Conservation (phyloP, 805 yeast genomes). For the Komagataella populi region DNA sequence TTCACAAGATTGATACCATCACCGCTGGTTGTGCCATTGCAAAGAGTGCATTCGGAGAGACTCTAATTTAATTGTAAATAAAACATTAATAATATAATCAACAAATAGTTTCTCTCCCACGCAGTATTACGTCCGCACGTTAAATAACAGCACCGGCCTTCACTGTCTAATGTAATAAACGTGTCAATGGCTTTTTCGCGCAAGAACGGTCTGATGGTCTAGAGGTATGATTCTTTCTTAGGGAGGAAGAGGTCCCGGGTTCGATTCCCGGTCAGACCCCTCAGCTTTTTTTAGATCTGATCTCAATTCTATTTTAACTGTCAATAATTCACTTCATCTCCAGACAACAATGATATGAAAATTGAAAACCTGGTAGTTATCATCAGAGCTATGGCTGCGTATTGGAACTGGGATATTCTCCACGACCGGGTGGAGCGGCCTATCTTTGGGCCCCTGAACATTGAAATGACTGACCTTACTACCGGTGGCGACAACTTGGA, state of each 20-base stretch:
- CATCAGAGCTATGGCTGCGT: neutral
- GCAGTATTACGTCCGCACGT: no score
- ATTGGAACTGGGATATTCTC: neutral
- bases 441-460: neutral
- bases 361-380: neutral
- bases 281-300: neutral
- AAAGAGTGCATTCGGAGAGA: slow-evolving; percentile 90
- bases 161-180: neutral
- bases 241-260: slow-evolving; percentile 8
- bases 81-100: no score
- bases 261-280: slow-evolving; percentile 8
- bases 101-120: no score
- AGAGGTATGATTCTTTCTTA: slow-evolving; percentile 7
- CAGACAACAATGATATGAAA: neutral
- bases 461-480: neutral
- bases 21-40: slow-evolving; percentile 84
- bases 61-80: slow-evolving; percentile 34
- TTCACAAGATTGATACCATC: slow-evolving; percentile 75
- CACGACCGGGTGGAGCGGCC: neutral
- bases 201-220: slow-evolving; percentile 4
- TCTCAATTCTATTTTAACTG: no score
- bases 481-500: neutral
- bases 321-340: neutral
- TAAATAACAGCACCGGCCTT: neutral
- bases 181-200: neutral